Evolutionary conservation across 2,329 filamentous ascomycete genomes (phyloP), one percentile per base, ranked within the genome.

Genomic region (Aureobasidium vineae): DNA sequence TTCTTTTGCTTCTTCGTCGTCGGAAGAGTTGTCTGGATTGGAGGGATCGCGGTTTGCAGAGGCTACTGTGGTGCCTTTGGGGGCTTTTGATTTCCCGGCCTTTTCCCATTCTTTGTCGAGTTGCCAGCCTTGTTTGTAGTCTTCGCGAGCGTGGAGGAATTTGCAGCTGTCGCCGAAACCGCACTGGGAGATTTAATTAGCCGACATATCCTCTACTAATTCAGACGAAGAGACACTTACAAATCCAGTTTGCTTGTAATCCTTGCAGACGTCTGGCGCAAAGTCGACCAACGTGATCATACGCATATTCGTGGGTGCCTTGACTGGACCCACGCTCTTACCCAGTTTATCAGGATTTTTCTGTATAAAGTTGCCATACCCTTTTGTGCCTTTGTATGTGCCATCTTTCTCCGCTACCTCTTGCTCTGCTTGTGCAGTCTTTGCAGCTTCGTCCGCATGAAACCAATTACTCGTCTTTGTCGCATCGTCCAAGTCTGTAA

Each of bases 81-180:
- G 33, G 7, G 81, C 81, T 15, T 52, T 52, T 43, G 38, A 33
- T 6, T 49, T 49, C 11, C 57, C 41, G 15, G 88, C 87, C 41
- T 86, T 89, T 75, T 99, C 95, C 95, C 95, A 99, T 57, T 98
- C 94, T 63, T 85, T 85, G 77, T 99, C 95, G 5, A 99, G 83
- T 76, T 98, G 92, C 95, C 95, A 99, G 2, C 95, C 95, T 75
- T 93, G 90, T 72, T 94, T 92, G 75, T 91, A 90, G 76, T 92
- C 90, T 72, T 91, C 88, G 67, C 91, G 82, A 5, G 86, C 86
- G 73, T 95, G 91, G 0, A 92, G 74, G 74, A 88, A 95, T 73
- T 92, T 96, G 81, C 93, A 97, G 68, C 84, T 88, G 75, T 95
- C 91, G 33, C 90, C 89, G 70, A 88, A 90, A 1, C 88, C 87